Conservation (phyloP, 2,329 filamentous ascomycete genomes). For the Botrytis aclada region DNA sequence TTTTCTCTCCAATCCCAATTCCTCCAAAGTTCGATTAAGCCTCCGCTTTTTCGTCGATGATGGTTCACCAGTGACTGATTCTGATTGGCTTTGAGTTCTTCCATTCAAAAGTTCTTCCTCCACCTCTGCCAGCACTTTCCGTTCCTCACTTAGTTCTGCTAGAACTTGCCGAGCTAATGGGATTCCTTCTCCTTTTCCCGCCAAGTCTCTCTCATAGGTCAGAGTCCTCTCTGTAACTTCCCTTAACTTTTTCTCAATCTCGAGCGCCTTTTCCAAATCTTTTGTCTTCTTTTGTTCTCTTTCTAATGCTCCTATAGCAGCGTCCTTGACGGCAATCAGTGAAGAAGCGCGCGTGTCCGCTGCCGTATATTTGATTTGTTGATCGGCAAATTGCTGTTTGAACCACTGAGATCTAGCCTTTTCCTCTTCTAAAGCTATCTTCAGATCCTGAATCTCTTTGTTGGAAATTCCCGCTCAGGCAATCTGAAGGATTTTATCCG, state of each 20-base stretch:
- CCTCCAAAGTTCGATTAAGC: background rate
- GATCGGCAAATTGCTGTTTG: background rate
- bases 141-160: background rate
- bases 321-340: background rate
- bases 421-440: background rate
- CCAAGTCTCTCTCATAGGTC: background rate
- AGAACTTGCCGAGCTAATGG: background rate
- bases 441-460: background rate
- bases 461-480: rapidly evolving
- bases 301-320: background rate
- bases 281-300: background rate
- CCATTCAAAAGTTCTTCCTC: background rate
- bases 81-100: background rate
- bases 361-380: background rate
- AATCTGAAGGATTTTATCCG: background rate
- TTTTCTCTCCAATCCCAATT: background rate
- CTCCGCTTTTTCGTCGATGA: background rate
- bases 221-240: background rate
- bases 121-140: background rate
- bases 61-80: background rate
- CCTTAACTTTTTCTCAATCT: background rate
- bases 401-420: background rate
- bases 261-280: background rate
- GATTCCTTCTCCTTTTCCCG: no score
- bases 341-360: background rate